Base-by-base conservation (phyloP, 495 filamentous ascomycete species). In the Podospora conica region DNA sequence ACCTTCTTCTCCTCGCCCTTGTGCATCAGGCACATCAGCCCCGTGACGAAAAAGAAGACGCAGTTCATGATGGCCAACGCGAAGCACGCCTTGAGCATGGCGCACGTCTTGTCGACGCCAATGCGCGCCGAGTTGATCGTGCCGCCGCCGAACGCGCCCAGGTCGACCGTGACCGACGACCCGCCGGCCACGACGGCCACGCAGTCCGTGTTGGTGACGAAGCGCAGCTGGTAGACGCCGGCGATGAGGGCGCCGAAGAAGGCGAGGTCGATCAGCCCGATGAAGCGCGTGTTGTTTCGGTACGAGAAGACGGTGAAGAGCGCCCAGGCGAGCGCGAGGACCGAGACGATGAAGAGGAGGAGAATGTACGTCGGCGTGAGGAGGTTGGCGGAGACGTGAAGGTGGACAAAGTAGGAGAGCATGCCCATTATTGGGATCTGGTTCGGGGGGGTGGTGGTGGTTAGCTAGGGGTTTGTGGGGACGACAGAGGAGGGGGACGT, bases 51-150 rank as follows among this genome's bases (percentile, higher is more conserved):
- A 76, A 96, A 97, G 77, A 94, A 91, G 29, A 96, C 78, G 61
- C 79, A 79, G 70, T 95, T 91, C 87, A 96, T 94, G 71, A 97
- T 96, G 1, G 86, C 93, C 65, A 97, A 84, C 3, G 91, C 93
- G 68, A 90, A 97, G 67, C 79, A 82, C 1, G 93, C 87, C 85
- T 97, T 96, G 62, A 94, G 84, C 91, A 97, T 94, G 20, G 85
- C 84, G 76, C 93, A 97, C 3, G 82, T 83, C 83, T 94, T 94
- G 73, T 93, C 84, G 23, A 87, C 70, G 12, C 80, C 72, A 3
- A 86, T 61, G 23, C 81, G 65, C 6, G 81, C 73, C 53, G 77
- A 82, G 59, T 81, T 80, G 2, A 81, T 60, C 1, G 69, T 72
- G 5, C 75, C 77, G 62, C 73, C 76, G 28, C 89, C 87, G 55